Evolutionary conservation across 805 yeast species (phyloP).

Genomic region (Candida orba): DNA sequence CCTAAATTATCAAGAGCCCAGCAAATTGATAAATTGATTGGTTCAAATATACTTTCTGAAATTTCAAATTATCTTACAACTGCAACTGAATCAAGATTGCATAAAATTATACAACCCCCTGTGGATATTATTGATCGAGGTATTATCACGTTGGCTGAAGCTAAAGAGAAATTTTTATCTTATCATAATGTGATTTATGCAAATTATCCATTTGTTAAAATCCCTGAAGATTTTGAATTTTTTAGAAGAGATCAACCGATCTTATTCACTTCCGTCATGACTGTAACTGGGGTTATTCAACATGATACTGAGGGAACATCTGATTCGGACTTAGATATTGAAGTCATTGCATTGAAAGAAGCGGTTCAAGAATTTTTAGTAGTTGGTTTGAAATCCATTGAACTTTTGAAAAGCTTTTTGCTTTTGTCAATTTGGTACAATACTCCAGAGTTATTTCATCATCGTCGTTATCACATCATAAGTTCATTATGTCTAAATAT

Average conservation of each 20-base stretch:
- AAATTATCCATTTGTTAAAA: slow-evolving; percentile 49
- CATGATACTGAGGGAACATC: slow-evolving; percentile 28
- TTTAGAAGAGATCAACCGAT: slow-evolving; percentile 49
- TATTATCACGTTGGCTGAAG: slow-evolving; percentile 51
- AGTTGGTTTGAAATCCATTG: slow-evolving; percentile 63
- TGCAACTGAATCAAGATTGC: slow-evolving; percentile 31
- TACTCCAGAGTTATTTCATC: slow-evolving; percentile 73
- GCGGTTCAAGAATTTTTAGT: slow-evolving; percentile 55
- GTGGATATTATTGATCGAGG: slow-evolving; percentile 53
- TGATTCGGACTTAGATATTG: slow-evolving; percentile 34
- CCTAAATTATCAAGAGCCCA: slow-evolving; percentile 18
- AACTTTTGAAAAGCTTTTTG: slow-evolving; percentile 55
- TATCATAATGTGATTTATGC: slow-evolving; percentile 43
- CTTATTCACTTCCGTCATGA: slow-evolving; percentile 57
- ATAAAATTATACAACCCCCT: slow-evolving; percentile 9
- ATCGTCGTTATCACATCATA: slow-evolving; percentile 69
- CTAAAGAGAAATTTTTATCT: slow-evolving; percentile 41
- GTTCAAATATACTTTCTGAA: slow-evolving; percentile 32
- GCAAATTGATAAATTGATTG: slow-evolving; percentile 36
- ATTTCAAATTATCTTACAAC: slow-evolving; percentile 40
- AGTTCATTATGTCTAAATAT: slow-evolving; percentile 58
- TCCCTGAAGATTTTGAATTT: slow-evolving; percentile 38
- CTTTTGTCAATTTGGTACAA: slow-evolving; percentile 74
- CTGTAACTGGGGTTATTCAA: slow-evolving; percentile 45
- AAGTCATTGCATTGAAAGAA: slow-evolving; percentile 44